Percentiles rank a stretch among this genome's conserved stretches.
Conservation (phyloP, 345 rosid species). For the Pugionium dolabratum region DNA sequence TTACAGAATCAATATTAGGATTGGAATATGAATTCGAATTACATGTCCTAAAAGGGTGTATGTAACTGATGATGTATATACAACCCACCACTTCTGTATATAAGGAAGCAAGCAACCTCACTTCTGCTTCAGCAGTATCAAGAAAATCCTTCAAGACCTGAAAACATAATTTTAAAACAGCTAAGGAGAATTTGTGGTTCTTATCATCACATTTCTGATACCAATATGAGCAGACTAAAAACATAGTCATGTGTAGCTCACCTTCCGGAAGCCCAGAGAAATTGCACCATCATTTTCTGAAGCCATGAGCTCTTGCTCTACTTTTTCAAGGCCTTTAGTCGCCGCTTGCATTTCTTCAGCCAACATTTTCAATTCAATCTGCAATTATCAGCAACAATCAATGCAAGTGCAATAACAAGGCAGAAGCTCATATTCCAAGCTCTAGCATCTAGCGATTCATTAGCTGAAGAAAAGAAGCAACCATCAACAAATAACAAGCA, state of each 20-base stretch:
- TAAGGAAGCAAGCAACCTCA: constrained; percentile 67
- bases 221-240: constrained; percentile 15
- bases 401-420: constrained; percentile 6
- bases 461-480: neutral
- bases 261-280: constrained; percentile 85
- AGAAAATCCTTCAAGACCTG: constrained; percentile 85
- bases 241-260: constrained; percentile 41
- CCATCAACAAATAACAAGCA: constrained; percentile 19
- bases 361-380: constrained; percentile 93
- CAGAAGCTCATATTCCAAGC: neutral
- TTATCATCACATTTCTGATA: constrained; percentile 18
- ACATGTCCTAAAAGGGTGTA: neutral
- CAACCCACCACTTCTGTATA: constrained; percentile 86
- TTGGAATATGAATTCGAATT: constrained; percentile 22
- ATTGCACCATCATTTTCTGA: constrained; percentile 85
- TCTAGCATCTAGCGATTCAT: neutral
- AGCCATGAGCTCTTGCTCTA: constrained; percentile 79
- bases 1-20: constrained; percentile 18
- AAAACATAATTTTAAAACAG: constrained; percentile 26
- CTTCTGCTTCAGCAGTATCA: constrained; percentile 89
- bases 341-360: constrained; percentile 99
- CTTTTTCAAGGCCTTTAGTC: constrained; percentile 93
- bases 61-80: constrained; percentile 4
- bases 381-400: constrained; percentile 24
- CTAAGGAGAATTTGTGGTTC: neutral